Evolutionary conservation across 345 rosid genomes (phyloP).

Genomic region (Conringia planisiliqua): DNA sequence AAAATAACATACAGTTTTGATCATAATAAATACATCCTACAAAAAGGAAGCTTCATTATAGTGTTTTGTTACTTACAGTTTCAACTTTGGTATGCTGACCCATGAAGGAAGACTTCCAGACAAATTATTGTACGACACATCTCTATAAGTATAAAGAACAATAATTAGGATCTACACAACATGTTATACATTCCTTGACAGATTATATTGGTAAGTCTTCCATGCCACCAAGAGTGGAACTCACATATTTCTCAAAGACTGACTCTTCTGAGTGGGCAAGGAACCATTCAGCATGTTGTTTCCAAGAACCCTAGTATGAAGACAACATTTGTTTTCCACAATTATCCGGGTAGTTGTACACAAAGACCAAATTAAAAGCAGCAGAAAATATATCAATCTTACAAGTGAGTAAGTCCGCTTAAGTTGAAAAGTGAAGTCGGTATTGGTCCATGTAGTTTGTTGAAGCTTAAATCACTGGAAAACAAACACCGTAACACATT

Average conservation of each 20-base stretch:
- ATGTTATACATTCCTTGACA: neutral
- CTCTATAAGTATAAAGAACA: slow-evolving; percentile 43
- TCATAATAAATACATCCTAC: neutral
- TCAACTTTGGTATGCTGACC: slow-evolving; percentile 42
- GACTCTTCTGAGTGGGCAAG: slow-evolving; percentile 47
- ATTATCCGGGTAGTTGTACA: neutral
- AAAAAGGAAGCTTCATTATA: neutral
- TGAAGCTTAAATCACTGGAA: slow-evolving; percentile 39
- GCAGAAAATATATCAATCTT: slow-evolving; percentile 31
- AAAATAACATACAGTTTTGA: neutral
- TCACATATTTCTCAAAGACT: slow-evolving; percentile 54
- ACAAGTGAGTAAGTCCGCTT: slow-evolving; percentile 43
- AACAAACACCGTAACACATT: neutral
- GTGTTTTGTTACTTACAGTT: slow-evolving; percentile 43
- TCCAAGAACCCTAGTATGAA: slow-evolving; percentile 49
- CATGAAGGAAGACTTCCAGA: slow-evolving; percentile 68
- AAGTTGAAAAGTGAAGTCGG: slow-evolving; percentile 32
- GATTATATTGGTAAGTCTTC: slow-evolving; percentile 4
- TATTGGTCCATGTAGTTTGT: slow-evolving; percentile 30
- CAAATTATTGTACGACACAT: slow-evolving; percentile 70
- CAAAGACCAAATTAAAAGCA: neutral
- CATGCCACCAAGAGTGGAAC: slow-evolving; percentile 27
- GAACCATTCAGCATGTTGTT: slow-evolving; percentile 46
- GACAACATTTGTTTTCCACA: slow-evolving; percentile 7
- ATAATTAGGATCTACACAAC: neutral